Evolutionary conservation across 2,329 filamentous ascomycete species (phyloP), one percentile per base, ranked within the genome.

Genomic region (Chaetomiaceae sp.): DNA sequence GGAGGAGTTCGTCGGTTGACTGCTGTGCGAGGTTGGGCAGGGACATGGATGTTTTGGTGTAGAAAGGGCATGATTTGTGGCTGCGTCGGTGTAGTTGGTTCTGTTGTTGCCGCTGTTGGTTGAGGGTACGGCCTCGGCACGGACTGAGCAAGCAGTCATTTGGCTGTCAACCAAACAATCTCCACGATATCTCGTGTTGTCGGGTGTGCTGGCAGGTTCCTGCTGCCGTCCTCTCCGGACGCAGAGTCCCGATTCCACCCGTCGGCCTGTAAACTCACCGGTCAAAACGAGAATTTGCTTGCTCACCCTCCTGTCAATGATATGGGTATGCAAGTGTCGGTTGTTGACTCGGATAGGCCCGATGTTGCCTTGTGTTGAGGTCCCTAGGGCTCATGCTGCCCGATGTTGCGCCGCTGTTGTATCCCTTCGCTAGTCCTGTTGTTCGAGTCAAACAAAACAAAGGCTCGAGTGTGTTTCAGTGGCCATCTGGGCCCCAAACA

Each of bases 1-100:
- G n/a, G 11, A 45, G 25, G 6, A 14, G 51, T 54, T 45, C 51
- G 45, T 45, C 51, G 27, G 33, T 23, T 27, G 40, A 20, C 33
- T 54, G 34, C 19, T n/a, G 46, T 53, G 36, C 25, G n/a, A 25
- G 31, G 3, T 38, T 27, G 39, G n/a, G n/a, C n/a, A n/a, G n/a
- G n/a, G n/a, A n/a, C n/a, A n/a, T n/a, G 39, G 25, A 27, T 6
- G 40, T 9, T 40, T 45, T 6, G 49, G 39, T 39, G 23, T 4
- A n/a, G 7, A 20, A 20, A 20, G n/a, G n/a, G n/a, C n/a, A n/a
- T n/a, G n/a, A n/a, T 22, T 27, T 31, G 29, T 9, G 25, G 6
- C 5, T 27, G 25, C 25, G 14, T 27, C 20, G 25, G 27, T 20
- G 25, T 2, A 20, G 15, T 12, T 9, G 8, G 8, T 9, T 5